phyloP scores from a whole-genome alignment of 192 early-diverging fungal species.

The Obelidium mucronatum region DNA sequence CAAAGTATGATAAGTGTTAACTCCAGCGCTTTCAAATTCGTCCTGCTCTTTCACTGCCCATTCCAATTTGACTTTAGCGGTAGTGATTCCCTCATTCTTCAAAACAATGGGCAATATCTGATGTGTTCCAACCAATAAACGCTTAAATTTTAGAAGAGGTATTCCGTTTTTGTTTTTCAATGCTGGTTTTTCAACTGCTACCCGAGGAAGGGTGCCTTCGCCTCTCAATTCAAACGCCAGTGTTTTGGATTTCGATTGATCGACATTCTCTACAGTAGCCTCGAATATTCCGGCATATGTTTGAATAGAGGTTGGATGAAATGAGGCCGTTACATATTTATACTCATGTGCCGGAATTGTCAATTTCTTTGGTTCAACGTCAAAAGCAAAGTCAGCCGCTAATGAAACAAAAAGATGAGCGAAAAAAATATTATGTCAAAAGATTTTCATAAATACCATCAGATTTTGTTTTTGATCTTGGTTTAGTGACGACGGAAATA shows the following conservation, averaged over 20 bases:
- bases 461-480: conserved; percentile 53
- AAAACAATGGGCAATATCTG: conserved; percentile 56
- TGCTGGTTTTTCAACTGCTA: conserved; percentile 57
- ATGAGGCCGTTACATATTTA: conserved; percentile 58
- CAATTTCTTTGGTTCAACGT: conserved; percentile 64
- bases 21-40: conserved; percentile 52
- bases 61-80: conserved; percentile 62
- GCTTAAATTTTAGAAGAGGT: conserved; percentile 54
- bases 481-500: conserved; percentile 54
- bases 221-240: conserved; percentile 65
- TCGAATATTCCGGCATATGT: conserved; percentile 67
- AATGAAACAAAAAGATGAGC: too few species aligned
- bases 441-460: conserved; percentile 36
- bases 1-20: conserved; percentile 50
- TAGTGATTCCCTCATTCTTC: conserved; percentile 65
- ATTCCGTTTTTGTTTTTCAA: conserved; percentile 48
- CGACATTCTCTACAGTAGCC: conserved; percentile 65
- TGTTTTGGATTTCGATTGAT: conserved; percentile 53
- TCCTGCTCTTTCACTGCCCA: conserved; percentile 54
- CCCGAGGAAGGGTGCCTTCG: conserved; percentile 65
- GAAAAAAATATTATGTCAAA: neutral
- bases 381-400: conserved; percentile 64
- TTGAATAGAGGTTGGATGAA: conserved; percentile 69
- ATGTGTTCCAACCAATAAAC: conserved; percentile 52
- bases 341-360: conserved; percentile 67